A percentile compares a stretch with the other conserved stretches of the same genome.
phyloP scores from a whole-genome alignment of 2,329 filamentous ascomycete genomes.

The Paradendryphiella salina region DNA sequence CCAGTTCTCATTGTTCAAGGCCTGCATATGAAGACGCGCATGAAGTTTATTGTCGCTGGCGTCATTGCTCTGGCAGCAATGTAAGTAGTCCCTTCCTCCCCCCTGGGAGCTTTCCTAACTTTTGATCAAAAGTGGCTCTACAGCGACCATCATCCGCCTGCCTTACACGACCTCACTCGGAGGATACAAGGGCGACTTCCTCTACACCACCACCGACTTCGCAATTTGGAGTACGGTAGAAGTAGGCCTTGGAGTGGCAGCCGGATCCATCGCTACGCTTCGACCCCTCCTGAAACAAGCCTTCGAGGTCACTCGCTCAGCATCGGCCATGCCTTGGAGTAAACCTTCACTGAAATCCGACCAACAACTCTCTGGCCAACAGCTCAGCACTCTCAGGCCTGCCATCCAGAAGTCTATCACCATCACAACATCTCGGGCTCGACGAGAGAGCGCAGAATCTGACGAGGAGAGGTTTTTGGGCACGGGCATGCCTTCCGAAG shows the following conservation, averaged over 20 bases:
- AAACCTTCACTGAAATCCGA: conserved; percentile 15
- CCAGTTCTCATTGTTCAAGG: conserved; percentile 57
- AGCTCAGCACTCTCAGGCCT: conserved; percentile 24
- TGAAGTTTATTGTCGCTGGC: conserved; percentile 57
- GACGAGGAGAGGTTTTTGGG: conserved; percentile 30
- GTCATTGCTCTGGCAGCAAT: conserved; percentile 55
- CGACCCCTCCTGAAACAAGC: conserved; percentile 31
- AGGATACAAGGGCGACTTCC: conserved; percentile 37
- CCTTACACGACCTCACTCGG: conserved; percentile 34
- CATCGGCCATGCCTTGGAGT: conserved; percentile 24
- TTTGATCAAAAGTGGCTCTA: conserved; percentile 43
- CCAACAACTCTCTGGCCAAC: conserved; percentile 11
- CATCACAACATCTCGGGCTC: conserved; percentile 29
- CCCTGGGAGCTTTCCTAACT: conserved; percentile 9
- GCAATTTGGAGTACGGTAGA: conserved; percentile 40
- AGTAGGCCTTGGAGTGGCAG: conserved; percentile 35
- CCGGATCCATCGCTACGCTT: conserved; percentile 35
- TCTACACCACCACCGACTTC: conserved; percentile 37
- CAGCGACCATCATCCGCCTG: conserved; percentile 37
- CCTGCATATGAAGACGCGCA: conserved; percentile 58
- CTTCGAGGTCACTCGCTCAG: conserved; percentile 14
- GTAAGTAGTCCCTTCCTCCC: conserved; percentile 20
- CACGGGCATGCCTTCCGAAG: conserved; percentile 11
- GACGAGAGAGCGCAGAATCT: conserved; percentile 24
- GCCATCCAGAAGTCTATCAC: conserved; percentile 21